Base-by-base conservation (phyloP, 495 filamentous ascomycete species). In the Cenococcum geophilum region DNA sequence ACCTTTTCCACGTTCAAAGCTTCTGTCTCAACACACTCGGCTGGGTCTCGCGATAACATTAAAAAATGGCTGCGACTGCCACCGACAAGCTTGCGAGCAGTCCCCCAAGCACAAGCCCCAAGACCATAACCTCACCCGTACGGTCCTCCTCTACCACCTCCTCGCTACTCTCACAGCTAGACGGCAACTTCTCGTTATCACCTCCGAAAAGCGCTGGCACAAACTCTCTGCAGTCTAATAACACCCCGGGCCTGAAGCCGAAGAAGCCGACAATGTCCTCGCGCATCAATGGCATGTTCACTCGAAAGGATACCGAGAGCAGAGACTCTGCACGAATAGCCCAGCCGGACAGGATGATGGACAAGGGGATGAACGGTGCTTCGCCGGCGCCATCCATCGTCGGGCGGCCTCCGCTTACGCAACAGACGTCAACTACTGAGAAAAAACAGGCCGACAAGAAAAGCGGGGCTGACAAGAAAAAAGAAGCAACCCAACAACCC, bases 221-320 rank as follows among this genome's bases (percentile, higher is more conserved):
- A 43, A 47, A 49, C 56, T 32, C 48, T 37, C 12, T 34, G 11
- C 25, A 37, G 49, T 34, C 54, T 0, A 70, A 59, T 42, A 59
- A 62, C 49, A 64, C 64, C 34, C 54, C 61, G 4, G 14, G 42
- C 11, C 42, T 63, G 16, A 70, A 68, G 27, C 35, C 59, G 36
- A 74, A 71, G 51, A 74, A 71, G 59, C 68, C 71, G 0, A 76
- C 70, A 14, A 68, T 74, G 66, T 70, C 68, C 42, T 64, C 70
- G 52, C 68, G 72, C 45, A 62, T 76, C 45, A 73, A 64, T 57
- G 71, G 74, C 62, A 74, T 76, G 70, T 75, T 76, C 59, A 63
- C 67, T 14, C 60, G 68, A 6, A 67, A 61, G 27, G 70, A 72
- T 12, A 67, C 65, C 40, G 69, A 66, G 5, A 63, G 62, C 51